Evolutionary conservation across 2,329 filamentous ascomycete genomes (phyloP).

Genomic region (Macrophomina phaseolina): DNA sequence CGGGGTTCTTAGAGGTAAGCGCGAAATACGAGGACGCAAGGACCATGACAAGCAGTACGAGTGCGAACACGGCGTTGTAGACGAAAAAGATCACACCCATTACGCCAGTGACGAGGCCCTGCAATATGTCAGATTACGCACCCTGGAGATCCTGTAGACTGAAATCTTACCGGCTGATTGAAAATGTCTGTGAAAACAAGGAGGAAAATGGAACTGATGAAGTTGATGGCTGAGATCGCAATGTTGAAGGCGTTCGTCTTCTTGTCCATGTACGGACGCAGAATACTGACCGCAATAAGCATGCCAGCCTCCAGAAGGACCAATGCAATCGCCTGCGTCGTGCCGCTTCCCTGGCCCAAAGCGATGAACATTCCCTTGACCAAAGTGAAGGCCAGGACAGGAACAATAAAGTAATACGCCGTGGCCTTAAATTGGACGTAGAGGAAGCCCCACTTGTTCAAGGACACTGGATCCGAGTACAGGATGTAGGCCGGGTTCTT

Average conservation of each 20-base stretch:
- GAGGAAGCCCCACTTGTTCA: constrained; percentile 98
- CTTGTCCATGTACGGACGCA: constrained; percentile 98
- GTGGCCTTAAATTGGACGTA: constrained; percentile 97
- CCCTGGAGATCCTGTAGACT: background rate
- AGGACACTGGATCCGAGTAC: constrained; percentile 89
- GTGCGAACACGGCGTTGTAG: constrained; percentile 80
- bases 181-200: constrained; percentile 89
- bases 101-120: constrained; percentile 80
- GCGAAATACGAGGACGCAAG: constrained; percentile 78
- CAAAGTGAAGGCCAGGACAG: constrained; percentile 77
- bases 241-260: constrained; percentile 98
- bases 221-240: constrained; percentile 86
- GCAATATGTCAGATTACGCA: constrained; percentile 31
- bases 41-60: constrained; percentile 83
- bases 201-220: constrained; percentile 87
- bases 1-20: constrained; percentile 90
- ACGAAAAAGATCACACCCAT: constrained; percentile 91
- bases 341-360: constrained; percentile 72
- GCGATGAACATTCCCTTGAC: constrained; percentile 89
- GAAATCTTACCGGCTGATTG: constrained; percentile 69
- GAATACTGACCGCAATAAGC: constrained; percentile 76
- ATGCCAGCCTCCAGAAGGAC: constrained; percentile 81
- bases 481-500: constrained; percentile 97
- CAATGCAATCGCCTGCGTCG: constrained; percentile 80
- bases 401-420: constrained; percentile 93